Evolutionary conservation across 2,329 filamentous ascomycete genomes (phyloP), one percentile per base, ranked within the genome.

Genomic region (Rutstroemia sp.): DNA sequence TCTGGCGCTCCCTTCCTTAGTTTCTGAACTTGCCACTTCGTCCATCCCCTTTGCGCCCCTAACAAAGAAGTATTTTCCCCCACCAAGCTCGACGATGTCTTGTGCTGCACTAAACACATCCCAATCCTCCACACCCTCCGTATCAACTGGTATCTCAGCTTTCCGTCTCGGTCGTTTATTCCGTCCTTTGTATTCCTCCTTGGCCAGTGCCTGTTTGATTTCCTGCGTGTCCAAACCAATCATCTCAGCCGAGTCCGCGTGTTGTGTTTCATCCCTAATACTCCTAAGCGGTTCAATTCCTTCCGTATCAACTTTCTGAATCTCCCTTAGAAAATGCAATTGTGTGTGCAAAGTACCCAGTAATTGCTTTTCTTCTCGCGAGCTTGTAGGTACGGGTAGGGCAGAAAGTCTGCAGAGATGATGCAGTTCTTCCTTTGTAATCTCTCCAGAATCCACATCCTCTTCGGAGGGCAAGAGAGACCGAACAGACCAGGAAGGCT

Each of bases 401-500:
- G 92, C 92, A 4, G 92, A 95, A 40, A 97, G 84, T 17, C 89
- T 88, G 38, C 96, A 84, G 9, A 97, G 83, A 70, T 96, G 92
- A 64, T 82, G 83, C 0, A 97, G 80, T 69, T 90, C 84, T 46
- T 81, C 69, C 0, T 83, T 75, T 0, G 86, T 84, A 56, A 71
- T 71, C 50, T 76, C 68, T 47, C 70, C 64, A 1, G 69, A 58
- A 44, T 60, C 40, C 7, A 57, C 46, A 1, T 56, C 53, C 14
- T 48, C 30, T 10, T 50, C 27, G 6, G 56, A 66, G 12, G 86
- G 82, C 0, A 94, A 76, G 5, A 96, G 82, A 8, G 87, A 86
- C 36, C 82, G 76, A 62, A 95, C 85, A 47, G 92, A 96, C 92
- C 92, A 96, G 49, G 81, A 86, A 21, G 92, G 90, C 58, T 79